Evolutionary conservation across 2,329 filamentous ascomycete species (phyloP), one percentile per base, ranked within the genome.

Genomic region (Magnaporthiopsis poae): DNA sequence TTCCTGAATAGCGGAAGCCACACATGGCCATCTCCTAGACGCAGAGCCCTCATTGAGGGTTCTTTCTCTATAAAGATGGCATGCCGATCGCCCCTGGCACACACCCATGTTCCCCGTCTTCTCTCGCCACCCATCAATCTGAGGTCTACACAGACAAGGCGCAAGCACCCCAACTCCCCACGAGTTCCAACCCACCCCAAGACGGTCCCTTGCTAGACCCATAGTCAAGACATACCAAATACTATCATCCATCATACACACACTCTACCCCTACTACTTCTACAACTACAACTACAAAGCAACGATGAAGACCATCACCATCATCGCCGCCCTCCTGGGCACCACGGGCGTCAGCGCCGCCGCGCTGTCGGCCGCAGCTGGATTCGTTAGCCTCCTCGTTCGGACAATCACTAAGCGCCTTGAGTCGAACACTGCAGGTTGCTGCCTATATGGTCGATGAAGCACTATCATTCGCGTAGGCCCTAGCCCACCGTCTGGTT

Each of bases 241-340:
- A 56, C n/a, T 12, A 27, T 7, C 29, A 13, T 13, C 56, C 29
- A 13, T 13, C 56, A 36, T 36, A 29, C 46, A 64, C 25, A 35
- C 7, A 5, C 59, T 36, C 8, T 36, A 39, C 36, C 3, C 56
- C 25, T 9, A 39, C 56, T n/a, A 39, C 36, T 31, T 15, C 21
- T 4, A 25, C 39, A 7, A 13, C 9, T 25, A 35, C 52, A 25
- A 63, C 13, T 21, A 18, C 25, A 39, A 21, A n/a, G 15, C 21
- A 21, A 46, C 15, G 27, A 69, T 72, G 70, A 71, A 71, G 67
- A 67, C 68, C 61, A 33, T 65, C n/a, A 36, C 52, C 29, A 36
- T 52, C 52, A 62, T 63, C 65, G 64, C 62, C 39, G 61, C 67
- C 35, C 11, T 72, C 65, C 52, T 71, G 33, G 29, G 69, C 31